Base-by-base conservation (phyloP, 129 eudicot genomes). In the Ambrosia artemisiifolia region DNA sequence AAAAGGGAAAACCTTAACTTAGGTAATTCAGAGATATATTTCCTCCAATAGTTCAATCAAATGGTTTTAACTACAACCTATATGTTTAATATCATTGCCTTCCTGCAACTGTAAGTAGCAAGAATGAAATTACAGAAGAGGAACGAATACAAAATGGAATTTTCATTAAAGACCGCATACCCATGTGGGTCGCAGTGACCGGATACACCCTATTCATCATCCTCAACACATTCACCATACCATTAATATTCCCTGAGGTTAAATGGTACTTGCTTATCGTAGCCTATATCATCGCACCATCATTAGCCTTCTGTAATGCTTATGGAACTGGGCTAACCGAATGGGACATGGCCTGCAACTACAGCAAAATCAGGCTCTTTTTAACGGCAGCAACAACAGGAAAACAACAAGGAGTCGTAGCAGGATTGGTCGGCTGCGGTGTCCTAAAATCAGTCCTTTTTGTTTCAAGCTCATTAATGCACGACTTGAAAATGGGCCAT, bases 271-370 rank as follows among this genome's bases (percentile, higher is more conserved):
- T 66, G 18, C 75, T 92, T 2, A 76, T 81, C 0, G 49, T 81
- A 12, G 83, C 96, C 55, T 88, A 92, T 81, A 61, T 88, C 14
- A 76, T 88, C 24, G 90, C 96, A 11, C 97, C 97, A 7, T 69
- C 94, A 0, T 40, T 92, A 70, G 97, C 97, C 79, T 92, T 92
- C 82, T 92, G 97, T 76, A 92, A 88, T 30, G 96, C 97, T 0
- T 92, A 88, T 53, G 97, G 97, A 50, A 75, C 88, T 7, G 97
- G 97, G 13, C 51, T 92, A 35, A 92, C 96, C 2, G 97, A 91
- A 55, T 86, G 86, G 55, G 86, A 88, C 91, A 88, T 91, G 97
- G 84, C 96, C 61, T 88, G 74, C 78, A 92, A 92, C 64, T 92
- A 88, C 5, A 88, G 97, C 1, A 92, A 92, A 79, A 85, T 88